phyloP scores from a whole-genome alignment of 331 rosid genomes.

The Dryas integrifolia region DNA sequence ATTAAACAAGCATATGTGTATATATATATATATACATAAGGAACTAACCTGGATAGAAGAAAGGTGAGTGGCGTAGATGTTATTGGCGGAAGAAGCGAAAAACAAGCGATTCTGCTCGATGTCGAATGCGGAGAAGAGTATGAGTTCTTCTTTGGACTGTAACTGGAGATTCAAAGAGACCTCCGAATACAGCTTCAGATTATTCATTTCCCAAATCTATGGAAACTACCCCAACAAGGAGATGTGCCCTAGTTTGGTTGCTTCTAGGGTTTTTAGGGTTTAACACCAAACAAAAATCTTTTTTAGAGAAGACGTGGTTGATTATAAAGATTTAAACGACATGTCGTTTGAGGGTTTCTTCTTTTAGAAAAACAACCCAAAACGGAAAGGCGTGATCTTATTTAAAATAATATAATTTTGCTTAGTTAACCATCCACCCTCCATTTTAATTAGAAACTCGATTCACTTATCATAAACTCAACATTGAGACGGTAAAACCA shows the following conservation, averaged over 20 bases:
- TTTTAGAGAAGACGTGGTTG: neutral
- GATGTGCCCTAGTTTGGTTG: constrained; percentile 9
- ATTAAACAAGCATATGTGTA: neutral
- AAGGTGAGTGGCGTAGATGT: constrained; percentile 59
- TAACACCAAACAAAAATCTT: neutral
- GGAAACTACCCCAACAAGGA: neutral
- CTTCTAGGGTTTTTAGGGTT: constrained; percentile 1
- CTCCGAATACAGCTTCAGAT: constrained; percentile 68
- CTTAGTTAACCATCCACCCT: too few species aligned
- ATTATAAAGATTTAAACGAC: neutral
- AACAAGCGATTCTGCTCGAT: constrained; percentile 88
- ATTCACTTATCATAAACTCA: too few species aligned
- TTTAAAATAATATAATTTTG: too few species aligned
- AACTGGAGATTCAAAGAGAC: constrained; percentile 50
- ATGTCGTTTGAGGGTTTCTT: neutral
- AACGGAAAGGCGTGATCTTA: too few species aligned
- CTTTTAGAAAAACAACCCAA: too few species aligned
- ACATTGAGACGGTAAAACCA: too few species aligned
- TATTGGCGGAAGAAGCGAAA: constrained; percentile 72
- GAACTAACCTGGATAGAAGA: constrained; percentile 68
- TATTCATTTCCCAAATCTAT: constrained; percentile 50
- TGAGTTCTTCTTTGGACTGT: constrained; percentile 42
- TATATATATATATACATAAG: neutral
- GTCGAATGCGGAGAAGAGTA: constrained; percentile 68
- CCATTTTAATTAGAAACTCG: too few species aligned